Conservation (phyloP, 2,329 filamentous ascomycete genomes). For the Colletotrichum acutatum region DNA sequence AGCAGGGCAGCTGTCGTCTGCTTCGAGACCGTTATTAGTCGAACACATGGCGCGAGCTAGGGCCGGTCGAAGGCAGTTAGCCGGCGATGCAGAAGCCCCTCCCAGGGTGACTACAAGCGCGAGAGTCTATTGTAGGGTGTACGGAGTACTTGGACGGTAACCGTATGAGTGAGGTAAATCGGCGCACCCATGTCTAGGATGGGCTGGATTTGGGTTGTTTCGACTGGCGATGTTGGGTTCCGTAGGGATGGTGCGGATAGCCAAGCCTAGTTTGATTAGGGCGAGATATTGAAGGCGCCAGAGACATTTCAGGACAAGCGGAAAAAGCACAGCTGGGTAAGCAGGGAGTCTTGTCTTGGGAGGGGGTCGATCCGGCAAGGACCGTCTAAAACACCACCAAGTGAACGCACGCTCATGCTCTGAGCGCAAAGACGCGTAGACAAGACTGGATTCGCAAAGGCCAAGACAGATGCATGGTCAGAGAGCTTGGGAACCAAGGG, state of each 20-base stretch:
- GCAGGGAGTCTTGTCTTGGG: slow-evolving; percentile 18
- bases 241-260: slow-evolving; percentile 26
- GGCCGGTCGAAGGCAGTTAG: slow-evolving; percentile 10
- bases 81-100: not conserved
- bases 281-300: slow-evolving; percentile 34
- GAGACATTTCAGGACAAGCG: slow-evolving; percentile 31
- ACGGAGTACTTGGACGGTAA: too few species aligned
- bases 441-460: not conserved
- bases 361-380: not conserved
- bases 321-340: slow-evolving; percentile 18
- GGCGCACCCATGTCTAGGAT: slow-evolving; percentile 1
- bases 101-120: not conserved
- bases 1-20: slow-evolving; percentile 1
- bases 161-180: not conserved
- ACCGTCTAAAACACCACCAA: slow-evolving; percentile 9
- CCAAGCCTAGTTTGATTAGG: slow-evolving; percentile 29
- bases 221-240: not conserved
- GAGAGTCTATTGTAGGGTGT: not conserved
- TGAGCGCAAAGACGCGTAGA: slow-evolving; percentile 1
- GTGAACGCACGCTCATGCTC: not conserved
- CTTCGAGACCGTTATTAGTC: slow-evolving; percentile 11
- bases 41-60: slow-evolving; percentile 19
- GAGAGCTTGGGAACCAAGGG: slow-evolving; percentile 22
- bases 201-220: slow-evolving; percentile 13
- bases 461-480: slow-evolving; percentile 9